Evolutionary conservation across 306 rosid species (phyloP).

Genomic region (Ceratonia siliqua): DNA sequence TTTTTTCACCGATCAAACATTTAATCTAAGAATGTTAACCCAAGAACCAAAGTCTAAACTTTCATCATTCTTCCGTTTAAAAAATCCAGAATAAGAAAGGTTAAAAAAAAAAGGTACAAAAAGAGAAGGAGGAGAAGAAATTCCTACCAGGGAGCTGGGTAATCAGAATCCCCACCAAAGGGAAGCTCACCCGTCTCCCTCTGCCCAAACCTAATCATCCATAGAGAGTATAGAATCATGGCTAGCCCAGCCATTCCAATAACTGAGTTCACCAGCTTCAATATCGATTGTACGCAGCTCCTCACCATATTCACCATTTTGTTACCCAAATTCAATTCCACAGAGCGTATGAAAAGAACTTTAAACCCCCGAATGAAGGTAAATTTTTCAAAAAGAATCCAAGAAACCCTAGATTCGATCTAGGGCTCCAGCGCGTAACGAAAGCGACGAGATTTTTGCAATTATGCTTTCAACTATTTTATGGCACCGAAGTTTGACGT

Average conservation of each 20-base stretch:
- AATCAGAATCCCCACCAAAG: conserved; percentile 50
- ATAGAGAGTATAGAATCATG: conserved; percentile 61
- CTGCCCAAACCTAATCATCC: conserved; percentile 85
- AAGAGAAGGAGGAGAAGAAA: background rate
- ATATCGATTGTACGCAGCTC: conserved; percentile 69
- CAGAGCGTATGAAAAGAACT: no score
- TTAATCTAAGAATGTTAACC: background rate
- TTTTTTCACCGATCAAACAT: background rate
- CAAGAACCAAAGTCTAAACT: background rate
- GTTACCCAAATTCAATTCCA: conserved; percentile 33
- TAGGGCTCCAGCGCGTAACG: conserved; percentile 33
- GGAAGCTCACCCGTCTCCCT: conserved; percentile 54
- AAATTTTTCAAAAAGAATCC: background rate
- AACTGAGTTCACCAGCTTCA: conserved; percentile 78
- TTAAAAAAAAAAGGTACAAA: background rate
- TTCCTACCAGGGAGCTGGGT: conserved; percentile 63
- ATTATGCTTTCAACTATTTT: background rate
- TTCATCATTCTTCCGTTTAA: background rate
- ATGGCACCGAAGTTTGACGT: background rate
- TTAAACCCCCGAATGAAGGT: conserved; percentile 17
- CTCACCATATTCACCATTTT: conserved; percentile 56
- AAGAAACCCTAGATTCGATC: conserved; percentile 36
- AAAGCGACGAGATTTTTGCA: background rate
- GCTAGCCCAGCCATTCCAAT: conserved; percentile 79
- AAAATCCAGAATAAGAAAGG: background rate